These are phyloP conservation scores for Tetracladium marchalianum DNA, from an alignment of 495 filamentous ascomycete genomes.

Conservation along the genomic window DNA sequence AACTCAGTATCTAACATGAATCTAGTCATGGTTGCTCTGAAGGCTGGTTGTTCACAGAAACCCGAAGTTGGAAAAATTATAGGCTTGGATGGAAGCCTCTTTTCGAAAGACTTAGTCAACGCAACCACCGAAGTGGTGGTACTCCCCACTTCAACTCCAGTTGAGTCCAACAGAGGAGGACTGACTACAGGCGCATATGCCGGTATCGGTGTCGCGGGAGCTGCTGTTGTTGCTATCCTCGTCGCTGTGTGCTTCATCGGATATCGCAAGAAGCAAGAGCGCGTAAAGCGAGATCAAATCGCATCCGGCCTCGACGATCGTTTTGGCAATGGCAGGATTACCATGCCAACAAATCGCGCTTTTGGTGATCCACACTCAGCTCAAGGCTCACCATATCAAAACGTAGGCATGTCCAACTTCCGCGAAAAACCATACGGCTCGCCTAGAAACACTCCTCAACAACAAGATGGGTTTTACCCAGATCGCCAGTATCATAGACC, in stretches of 20 bases:
- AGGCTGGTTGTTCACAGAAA: slow-evolving; percentile 35
- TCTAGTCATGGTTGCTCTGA: slow-evolving; percentile 31
- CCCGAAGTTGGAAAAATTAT: slow-evolving; percentile 28
- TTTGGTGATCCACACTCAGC: slow-evolving; percentile 1
- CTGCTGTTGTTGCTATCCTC: slow-evolving; percentile 30
- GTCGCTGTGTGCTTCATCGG: slow-evolving; percentile 32
- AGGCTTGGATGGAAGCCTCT: slow-evolving; percentile 35
- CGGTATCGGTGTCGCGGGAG: slow-evolving; percentile 36
- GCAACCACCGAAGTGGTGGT: slow-evolving; percentile 24
- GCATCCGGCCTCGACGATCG: slow-evolving; percentile 8
- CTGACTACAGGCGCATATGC: slow-evolving; percentile 35
- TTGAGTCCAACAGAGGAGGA: slow-evolving; percentile 16
- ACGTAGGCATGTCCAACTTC: too few relatives aligned
- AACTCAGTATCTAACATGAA: neutral
- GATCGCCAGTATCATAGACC: too few relatives aligned
- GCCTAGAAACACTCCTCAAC: too few relatives aligned
- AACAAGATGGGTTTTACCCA: too few relatives aligned
- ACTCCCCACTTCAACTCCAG: slow-evolving; percentile 11
- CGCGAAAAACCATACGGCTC: too few relatives aligned
- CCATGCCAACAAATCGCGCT: slow-evolving; percentile 8
- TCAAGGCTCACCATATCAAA: neutral
- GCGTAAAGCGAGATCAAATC: neutral
- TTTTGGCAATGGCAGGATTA: slow-evolving; percentile 15
- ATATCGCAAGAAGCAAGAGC: slow-evolving; percentile 29
- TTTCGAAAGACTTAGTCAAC: slow-evolving; percentile 32